Conservation (phyloP, 1,284 basidiomycete species). For the Pterulicium gracile region DNA sequence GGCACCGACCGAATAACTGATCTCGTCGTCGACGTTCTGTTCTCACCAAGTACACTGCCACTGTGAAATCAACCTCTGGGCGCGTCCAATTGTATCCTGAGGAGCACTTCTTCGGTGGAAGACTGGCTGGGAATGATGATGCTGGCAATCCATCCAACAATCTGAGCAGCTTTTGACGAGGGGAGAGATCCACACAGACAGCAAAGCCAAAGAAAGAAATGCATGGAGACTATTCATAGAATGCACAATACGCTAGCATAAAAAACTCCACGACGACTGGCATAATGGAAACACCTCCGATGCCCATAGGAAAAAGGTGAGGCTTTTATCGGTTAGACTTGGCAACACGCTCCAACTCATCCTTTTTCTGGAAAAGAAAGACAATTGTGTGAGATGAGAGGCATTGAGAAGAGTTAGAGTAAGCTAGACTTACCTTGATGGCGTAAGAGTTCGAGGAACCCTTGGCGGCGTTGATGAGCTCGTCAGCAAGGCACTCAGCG, state of each 20-base stretch:
- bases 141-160: too few species aligned
- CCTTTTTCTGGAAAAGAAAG: conserved; percentile 66
- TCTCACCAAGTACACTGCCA: too few species aligned
- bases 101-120: too few species aligned
- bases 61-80: too few species aligned
- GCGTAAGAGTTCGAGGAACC: conserved; percentile 99
- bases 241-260: conserved; percentile 10
- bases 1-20: too few species aligned
- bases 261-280: conserved; percentile 8
- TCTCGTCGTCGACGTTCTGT: too few species aligned
- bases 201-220: conserved; percentile 1
- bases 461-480: conserved; percentile 99
- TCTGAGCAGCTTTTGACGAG: too few species aligned
- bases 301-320: not conserved
- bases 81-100: too few species aligned
- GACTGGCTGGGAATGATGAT: too few species aligned
- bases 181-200: too few species aligned
- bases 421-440: conserved; percentile 67
- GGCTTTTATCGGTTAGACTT: conserved; percentile 92
- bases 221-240: conserved; percentile 10
- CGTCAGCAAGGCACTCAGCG: conserved; percentile 97
- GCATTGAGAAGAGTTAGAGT: not conserved
- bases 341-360: conserved; percentile 98
- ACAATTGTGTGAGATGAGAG: conserved; percentile 3
- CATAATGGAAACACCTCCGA: conserved; percentile 9